phyloP scores from a whole-genome alignment of 768 basidiomycete species.

The Trametes sanguinea region DNA sequence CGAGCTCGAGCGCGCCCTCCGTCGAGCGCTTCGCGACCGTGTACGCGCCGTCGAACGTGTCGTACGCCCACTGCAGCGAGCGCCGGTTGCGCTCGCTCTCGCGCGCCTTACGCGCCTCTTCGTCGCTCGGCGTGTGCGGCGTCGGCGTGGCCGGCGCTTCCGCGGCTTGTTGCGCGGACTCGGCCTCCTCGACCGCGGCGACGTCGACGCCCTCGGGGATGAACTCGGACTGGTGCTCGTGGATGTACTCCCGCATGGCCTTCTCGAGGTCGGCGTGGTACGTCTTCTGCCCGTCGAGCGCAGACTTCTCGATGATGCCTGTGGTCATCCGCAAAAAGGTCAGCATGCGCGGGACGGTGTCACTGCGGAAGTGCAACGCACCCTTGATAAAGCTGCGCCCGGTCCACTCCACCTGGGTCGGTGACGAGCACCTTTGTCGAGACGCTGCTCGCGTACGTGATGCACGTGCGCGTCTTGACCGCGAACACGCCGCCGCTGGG shows the following conservation, averaged over 20 bases:
- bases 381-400: slow-evolving; percentile 97
- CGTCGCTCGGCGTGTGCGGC: slow-evolving; percentile 32
- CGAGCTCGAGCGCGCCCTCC: slow-evolving; percentile 71
- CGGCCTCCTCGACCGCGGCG: slow-evolving; percentile 50
- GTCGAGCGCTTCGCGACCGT: slow-evolving; percentile 73
- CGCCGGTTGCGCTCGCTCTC: slow-evolving; percentile 71
- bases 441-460: slow-evolving; percentile 88
- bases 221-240: slow-evolving; percentile 88
- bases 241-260: slow-evolving; percentile 87
- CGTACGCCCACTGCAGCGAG: slow-evolving; percentile 85
- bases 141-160: slow-evolving; percentile 17
- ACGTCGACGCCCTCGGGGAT: slow-evolving; percentile 77
- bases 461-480: slow-evolving; percentile 92
- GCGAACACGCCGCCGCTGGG: slow-evolving; percentile 91
- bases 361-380: slow-evolving; percentile 33
- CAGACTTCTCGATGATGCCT: slow-evolving; percentile 94
- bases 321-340: neutral
- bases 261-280: slow-evolving; percentile 84
- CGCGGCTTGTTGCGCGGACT: slow-evolving; percentile 32
- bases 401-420: slow-evolving; percentile 93
- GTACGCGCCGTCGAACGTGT: slow-evolving; percentile 77
- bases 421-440: slow-evolving; percentile 83
- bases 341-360: too few species aligned
- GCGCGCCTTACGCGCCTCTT: slow-evolving; percentile 50
- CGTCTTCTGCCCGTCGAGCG: slow-evolving; percentile 87